Evolutionary conservation across 2,329 filamentous ascomycete genomes (phyloP).

Genomic region (Ophidiomyces ophidiicola): DNA sequence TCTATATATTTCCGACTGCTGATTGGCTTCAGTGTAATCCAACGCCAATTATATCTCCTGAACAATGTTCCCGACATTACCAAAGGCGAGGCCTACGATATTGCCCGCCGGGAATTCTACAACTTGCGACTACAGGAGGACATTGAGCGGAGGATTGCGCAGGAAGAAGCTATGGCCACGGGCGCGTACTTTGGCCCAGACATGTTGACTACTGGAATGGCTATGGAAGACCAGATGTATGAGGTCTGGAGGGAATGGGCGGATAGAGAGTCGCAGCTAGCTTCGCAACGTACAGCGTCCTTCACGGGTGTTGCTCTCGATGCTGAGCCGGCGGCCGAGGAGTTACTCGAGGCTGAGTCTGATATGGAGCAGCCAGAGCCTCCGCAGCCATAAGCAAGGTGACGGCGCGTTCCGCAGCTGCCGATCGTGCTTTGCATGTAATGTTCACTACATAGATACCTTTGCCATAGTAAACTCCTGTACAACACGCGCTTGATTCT

Average conservation of each 20-base stretch:
- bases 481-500: too few relatives aligned
- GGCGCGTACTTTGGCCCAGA: conserved; percentile 82
- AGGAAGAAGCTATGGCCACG: conserved; percentile 73
- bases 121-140: conserved; percentile 68
- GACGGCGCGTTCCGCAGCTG: too few relatives aligned
- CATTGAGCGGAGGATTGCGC: conserved; percentile 66
- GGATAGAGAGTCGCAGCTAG: conserved; percentile 37
- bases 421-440: too few relatives aligned
- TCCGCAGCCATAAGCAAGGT: too few relatives aligned
- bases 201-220: conserved; percentile 62
- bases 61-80: conserved; percentile 47
- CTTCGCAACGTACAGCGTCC: conserved; percentile 38
- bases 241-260: conserved; percentile 83
- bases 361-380: too few relatives aligned
- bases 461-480: too few relatives aligned
- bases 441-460: too few relatives aligned
- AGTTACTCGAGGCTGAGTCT: background rate
- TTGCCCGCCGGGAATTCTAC: conserved; percentile 83
- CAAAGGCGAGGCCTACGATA: conserved; percentile 66
- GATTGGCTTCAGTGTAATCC: conserved; percentile 57
- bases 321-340: background rate
- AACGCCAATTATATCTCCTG: conserved; percentile 81
- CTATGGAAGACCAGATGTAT: conserved; percentile 66
- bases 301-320: conserved; percentile 20
- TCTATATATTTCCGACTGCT: background rate